Base-by-base conservation (phyloP, 2,329 filamentous ascomycete genomes). In the Penicillium sp. region DNA sequence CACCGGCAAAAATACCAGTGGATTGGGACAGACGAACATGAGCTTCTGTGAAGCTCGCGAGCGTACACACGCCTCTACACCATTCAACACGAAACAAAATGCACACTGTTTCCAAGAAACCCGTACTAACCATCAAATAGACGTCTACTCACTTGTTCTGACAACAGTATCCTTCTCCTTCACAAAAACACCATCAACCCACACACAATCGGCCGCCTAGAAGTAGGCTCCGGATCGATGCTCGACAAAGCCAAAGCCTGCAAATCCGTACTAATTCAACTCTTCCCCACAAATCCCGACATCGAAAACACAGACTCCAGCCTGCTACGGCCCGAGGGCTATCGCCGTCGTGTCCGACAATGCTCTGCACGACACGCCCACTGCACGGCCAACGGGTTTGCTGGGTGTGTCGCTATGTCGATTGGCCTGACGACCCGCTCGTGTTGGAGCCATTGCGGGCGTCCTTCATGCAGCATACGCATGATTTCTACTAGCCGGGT, bases 401-500 rank as follows among this genome's bases (percentile, higher is more conserved):
- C 87, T 62, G 89, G 89, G 63, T 86, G 82, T 58, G 87, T 92
- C 54, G 89, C 89, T 67, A 81, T 92, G 79, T 78, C 92, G 62
- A 81, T 92, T 63, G 89, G 89, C 88, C 89, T 52, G 78, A 92
- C 69, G 89, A 89, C 45, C 88, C 88, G 50, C 77, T 92, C 57
- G 87, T 86, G 54, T 78, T 88, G 59, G 89, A 92, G 76, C 84
- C 89, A 44, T 89, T 91, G 68, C 86, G 89, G 67, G 89, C 87
- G 69, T 86, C 80, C 64, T 90, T 89, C 79, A 87, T 92, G 85
- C 81, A 86, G 73, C 89, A 92, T 76, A 86, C 86, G 64, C 94
- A 92, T 74, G 89, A 92, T 74, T 92, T 92, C 74, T 92, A 90
- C 84, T 92, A 92, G 85, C 88, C 89, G 66, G 89, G 92, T 74